Evolutionary conservation across 2,329 filamentous ascomycete species (phyloP), one percentile per base, ranked within the genome.

Genomic region (Xylariales sp.): DNA sequence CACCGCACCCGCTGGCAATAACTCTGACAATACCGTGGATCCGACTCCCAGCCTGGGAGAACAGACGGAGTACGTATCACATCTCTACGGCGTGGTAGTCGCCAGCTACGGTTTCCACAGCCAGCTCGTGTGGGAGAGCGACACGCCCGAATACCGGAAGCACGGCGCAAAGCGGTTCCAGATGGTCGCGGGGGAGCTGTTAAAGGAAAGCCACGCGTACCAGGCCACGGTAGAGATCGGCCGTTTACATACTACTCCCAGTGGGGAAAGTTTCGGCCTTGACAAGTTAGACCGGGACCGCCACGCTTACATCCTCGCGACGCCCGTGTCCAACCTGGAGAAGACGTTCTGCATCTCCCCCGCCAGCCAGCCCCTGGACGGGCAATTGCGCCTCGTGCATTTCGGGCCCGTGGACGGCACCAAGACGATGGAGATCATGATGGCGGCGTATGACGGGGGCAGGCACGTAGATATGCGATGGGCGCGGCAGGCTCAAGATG

Each of bases 81-180:
- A 80, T 53, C 82, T 91, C 30, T 87, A 91, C 74, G 94, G 93
- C 32, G 91, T 91, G 30, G 93, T 97, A 28, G 94, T 98, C 1
- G 91, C 90, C 52, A 96, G 92, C 78, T 97, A 97, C 86, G 95
- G 92, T 23, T 89, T 98, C 75, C 95, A 98, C 76, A 93, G 94
- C 36, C 90, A 91, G 49, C 85, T 98, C 3, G 93, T 98, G 28
- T 94, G 93, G 73, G 94, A 97, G 81, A 96, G 92, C 79, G 95
- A 98, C 79, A 97, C 94, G 0, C 83, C 87, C 0, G 91, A 89
- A 71, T 95, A 95, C 79, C 90, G 95, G 69, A 87, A 88, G 72
- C 90, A 91, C 75, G 95, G 95, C 12, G 84, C 85, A 39, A 88
- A 91, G 76, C 87, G 95, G 23, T 98, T 98, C 80, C 86, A 90